These are phyloP conservation scores for Coelastrella sp. DNA, from an alignment of 139 green algal genomes.

Conservation along the genomic window DNA sequence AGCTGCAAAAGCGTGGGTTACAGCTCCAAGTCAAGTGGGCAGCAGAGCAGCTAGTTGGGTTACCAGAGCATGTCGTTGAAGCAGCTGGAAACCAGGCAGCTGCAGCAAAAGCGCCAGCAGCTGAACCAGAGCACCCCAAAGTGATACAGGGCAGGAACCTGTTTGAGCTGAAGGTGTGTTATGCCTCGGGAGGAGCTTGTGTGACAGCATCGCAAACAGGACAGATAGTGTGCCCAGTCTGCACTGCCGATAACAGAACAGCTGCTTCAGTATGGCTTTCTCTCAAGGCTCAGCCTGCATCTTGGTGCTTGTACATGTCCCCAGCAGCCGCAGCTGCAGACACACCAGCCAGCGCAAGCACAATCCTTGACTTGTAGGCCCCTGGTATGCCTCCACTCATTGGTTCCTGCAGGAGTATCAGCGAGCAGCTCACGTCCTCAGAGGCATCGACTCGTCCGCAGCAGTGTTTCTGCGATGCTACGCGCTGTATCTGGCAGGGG, in stretches of 20 bases:
- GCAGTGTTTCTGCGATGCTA: conserved; percentile 89
- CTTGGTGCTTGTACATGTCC: too few species aligned
- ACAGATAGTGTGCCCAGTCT: background rate
- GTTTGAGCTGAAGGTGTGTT: conserved; percentile 85
- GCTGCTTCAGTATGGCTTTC: background rate
- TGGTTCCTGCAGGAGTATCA: conserved; percentile 83
- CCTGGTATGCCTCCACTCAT: too few species aligned
- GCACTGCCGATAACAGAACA: background rate
- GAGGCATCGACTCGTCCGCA: conserved; percentile 26
- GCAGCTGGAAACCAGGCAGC: background rate
- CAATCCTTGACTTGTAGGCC: too few species aligned
- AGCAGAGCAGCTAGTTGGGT: conserved; percentile 75
- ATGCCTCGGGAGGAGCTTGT: too few species aligned
- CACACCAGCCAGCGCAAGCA: too few species aligned
- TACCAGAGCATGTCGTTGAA: conserved; percentile 50
- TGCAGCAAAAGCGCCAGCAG: background rate
- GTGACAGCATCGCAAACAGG: background rate
- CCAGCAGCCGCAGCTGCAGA: too few species aligned
- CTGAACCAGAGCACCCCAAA: conserved; percentile 28
- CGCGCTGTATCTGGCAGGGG: conserved; percentile 85
- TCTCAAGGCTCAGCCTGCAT: too few species aligned
- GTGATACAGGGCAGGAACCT: conserved; percentile 68
- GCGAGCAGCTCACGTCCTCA: conserved; percentile 75
- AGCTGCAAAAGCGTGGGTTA: conserved; percentile 66
- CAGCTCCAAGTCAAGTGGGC: conserved; percentile 76